Evolutionary conservation across 192 early-diverging fungal genomes (phyloP).

Genomic region (Entomortierella parvispora): DNA sequence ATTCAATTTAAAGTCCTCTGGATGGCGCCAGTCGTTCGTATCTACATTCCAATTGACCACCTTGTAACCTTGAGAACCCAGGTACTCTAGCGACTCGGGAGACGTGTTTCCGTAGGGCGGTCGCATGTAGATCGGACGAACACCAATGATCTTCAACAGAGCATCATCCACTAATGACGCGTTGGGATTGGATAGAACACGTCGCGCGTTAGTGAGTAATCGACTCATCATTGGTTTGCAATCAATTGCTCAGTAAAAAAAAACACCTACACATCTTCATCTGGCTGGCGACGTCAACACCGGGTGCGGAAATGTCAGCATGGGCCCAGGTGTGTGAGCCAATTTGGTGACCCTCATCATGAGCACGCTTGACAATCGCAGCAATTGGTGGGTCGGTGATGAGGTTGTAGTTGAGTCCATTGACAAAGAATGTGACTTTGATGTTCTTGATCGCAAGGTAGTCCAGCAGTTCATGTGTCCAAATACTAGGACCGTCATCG

Average conservation of each 20-base stretch:
- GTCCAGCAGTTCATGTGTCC: slow-evolving; percentile 23
- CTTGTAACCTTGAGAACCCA: slow-evolving; percentile 25
- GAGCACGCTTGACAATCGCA: slow-evolving; percentile 45
- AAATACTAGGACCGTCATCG: slow-evolving; percentile 24
- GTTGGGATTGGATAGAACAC: too few relatives aligned
- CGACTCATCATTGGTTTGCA: neutral
- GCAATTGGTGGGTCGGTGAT: slow-evolving; percentile 20
- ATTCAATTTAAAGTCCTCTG: neutral
- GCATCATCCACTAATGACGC: slow-evolving; percentile 18
- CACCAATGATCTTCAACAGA: slow-evolving; percentile 50
- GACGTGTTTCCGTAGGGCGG: slow-evolving; percentile 40
- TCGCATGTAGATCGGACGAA: slow-evolving; percentile 58
- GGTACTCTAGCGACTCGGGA: slow-evolving; percentile 2
- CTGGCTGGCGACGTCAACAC: neutral
- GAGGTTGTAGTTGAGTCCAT: slow-evolving; percentile 19
- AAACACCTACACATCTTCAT: slow-evolving; percentile 16
- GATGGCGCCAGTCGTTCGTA: slow-evolving; percentile 33
- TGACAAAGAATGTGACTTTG: slow-evolving; percentile 49
- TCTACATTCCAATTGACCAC: slow-evolving; percentile 53
- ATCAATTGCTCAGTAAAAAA: neutral
- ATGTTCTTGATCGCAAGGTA: slow-evolving; percentile 6
- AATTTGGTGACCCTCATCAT: slow-evolving; percentile 66
- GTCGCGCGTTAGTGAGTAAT: too few relatives aligned
- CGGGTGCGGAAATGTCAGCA: slow-evolving; percentile 12
- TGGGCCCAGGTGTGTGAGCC: slow-evolving; percentile 61